Conservation (phyloP, 208 protist species). For the Plasmodiophora brassicae region DNA sequence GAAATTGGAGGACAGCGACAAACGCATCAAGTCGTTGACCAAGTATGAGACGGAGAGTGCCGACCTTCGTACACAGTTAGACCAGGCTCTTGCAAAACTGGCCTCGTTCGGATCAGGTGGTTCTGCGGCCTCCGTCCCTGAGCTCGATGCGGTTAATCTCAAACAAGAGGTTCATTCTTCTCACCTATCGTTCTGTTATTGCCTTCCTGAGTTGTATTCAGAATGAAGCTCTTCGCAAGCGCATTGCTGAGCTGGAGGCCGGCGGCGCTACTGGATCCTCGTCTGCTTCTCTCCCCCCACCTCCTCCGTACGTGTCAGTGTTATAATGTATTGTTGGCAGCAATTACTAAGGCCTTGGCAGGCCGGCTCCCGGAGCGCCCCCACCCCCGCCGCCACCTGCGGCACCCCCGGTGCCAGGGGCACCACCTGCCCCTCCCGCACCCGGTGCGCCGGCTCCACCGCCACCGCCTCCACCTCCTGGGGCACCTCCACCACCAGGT, state of each 20-base stretch:
- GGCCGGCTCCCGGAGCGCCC: not conserved
- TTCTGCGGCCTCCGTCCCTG: too few relatives aligned
- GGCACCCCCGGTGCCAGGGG: not conserved
- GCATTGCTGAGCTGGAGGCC: not conserved
- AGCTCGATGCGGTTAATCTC: too few relatives aligned
- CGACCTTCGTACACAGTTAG: not conserved
- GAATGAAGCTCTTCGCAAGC: not conserved
- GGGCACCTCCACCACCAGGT: too few relatives aligned
- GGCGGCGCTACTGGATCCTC: not conserved
- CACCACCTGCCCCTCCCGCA: not conserved
- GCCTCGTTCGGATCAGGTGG: too few relatives aligned
- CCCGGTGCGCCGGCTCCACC: not conserved
- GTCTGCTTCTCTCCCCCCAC: not conserved
- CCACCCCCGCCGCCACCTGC: not conserved
- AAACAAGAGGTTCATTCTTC: too few relatives aligned
- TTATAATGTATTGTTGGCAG: too few relatives aligned
- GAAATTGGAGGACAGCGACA: slow-evolving; percentile 9
- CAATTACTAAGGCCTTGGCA: too few relatives aligned
- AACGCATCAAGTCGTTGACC: not conserved
- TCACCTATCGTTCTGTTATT: not conserved
- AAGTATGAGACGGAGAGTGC: not conserved
- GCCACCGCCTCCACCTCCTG: not conserved
- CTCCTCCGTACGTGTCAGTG: too few relatives aligned
- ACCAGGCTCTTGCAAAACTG: not conserved
- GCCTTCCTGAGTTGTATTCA: not conserved